Percentiles rank a stretch among this genome's conserved stretches.
These are phyloP conservation scores for Nepenthes gracilis DNA, from an alignment of 148 eudicot species.

Conservation along the genomic window DNA sequence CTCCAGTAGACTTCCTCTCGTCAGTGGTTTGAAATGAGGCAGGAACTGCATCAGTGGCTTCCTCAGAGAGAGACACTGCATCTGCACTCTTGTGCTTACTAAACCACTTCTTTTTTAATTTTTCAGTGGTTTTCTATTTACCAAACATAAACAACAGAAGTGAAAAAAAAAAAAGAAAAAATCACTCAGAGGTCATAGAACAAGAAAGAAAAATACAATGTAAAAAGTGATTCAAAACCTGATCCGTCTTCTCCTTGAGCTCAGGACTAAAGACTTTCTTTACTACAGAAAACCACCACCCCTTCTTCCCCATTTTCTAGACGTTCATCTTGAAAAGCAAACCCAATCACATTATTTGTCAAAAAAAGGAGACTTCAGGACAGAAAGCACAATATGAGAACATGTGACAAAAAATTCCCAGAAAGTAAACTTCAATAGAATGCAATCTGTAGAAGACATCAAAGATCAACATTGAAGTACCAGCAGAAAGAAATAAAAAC, in stretches of 20 bases:
- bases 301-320: slow-evolving; percentile 62
- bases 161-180: background rate
- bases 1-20: slow-evolving; percentile 34
- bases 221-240: slow-evolving; percentile 21
- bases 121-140: slow-evolving; percentile 18
- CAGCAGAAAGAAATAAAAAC: too few species aligned
- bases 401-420: too few species aligned
- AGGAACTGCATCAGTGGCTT: slow-evolving; percentile 11
- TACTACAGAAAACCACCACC: slow-evolving; percentile 67
- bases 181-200: background rate
- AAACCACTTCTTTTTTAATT: slow-evolving; percentile 36
- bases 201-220: background rate
- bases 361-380: too few species aligned
- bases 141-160: background rate
- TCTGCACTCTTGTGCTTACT: slow-evolving; percentile 30
- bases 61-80: slow-evolving; percentile 17
- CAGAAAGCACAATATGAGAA: too few species aligned
- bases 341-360: background rate
- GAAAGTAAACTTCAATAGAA: too few species aligned
- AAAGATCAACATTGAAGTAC: too few species aligned
- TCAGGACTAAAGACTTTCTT: slow-evolving; percentile 64
- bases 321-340: slow-evolving; percentile 22
- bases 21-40: slow-evolving; percentile 14
- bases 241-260: slow-evolving; percentile 47
- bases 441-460: too few species aligned